Evolutionary conservation across 495 filamentous ascomycete genomes (phyloP), one percentile per base, ranked within the genome.

Genomic region (Xylaria palmicola): DNA sequence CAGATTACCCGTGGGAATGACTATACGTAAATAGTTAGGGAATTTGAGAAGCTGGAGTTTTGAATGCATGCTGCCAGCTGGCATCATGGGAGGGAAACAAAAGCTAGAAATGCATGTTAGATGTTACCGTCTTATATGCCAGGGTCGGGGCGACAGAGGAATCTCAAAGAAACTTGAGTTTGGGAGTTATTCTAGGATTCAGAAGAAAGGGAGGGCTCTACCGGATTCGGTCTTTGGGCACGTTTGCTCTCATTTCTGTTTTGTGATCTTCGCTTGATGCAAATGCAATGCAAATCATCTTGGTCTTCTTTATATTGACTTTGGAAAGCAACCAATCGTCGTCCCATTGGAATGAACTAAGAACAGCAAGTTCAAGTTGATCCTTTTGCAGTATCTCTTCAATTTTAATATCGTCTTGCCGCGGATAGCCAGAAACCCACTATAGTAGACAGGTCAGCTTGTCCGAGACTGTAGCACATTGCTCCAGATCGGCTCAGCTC

Each of bases 281-380:
- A 56, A 71, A 79, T 15, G 77, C 77, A 17, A 81, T 47, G 17
- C 76, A 66, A 9, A 79, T 48, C 9, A 82, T 37, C 65, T 78
- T 81, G 19, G 79, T 80, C 51, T 57, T 73, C 1, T 47, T 39
- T 26, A 68, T 60, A 55, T 79, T 64, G 36, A 81, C 61, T 64
- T 80, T 81, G 34, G 72, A 71, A 17, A 79, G 15, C 64, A 82
- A 45, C 74, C 76, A 82, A 37, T 64, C 58, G 20, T 86, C 81
- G 65, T 97, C 90, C 87, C 91, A 92, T 65, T 93, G 83, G 60
- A 88, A 98, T 1, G 93, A 89, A 63, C 91, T 94, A 3, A 98
- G 74, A 1, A 98, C 83, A 0, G 92, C 94, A 20, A 91, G 76
- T 19, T 87, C 76, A 0, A 97, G 79, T 36, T 88, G 81, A 5